Percentiles rank a stretch among this genome's conserved stretches.
Evolutionary conservation across 2,329 filamentous ascomycete species (phyloP).

Genomic region (Pseudogymnoascus sp.): DNA sequence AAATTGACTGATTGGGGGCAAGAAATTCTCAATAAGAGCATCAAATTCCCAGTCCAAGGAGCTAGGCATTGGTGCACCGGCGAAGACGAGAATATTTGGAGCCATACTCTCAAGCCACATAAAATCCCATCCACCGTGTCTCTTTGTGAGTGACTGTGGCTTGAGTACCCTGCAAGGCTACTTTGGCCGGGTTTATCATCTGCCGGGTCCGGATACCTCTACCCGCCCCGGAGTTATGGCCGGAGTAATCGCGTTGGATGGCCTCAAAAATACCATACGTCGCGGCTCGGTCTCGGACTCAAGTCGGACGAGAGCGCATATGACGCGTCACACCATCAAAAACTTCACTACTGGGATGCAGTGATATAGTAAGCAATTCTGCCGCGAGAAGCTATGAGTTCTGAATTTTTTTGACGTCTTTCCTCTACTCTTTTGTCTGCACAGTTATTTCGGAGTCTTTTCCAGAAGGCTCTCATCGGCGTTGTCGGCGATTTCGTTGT

Average conservation of each 20-base stretch:
- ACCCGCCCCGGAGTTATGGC: neutral
- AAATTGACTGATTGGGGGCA: slow-evolving; percentile 35
- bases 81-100: slow-evolving; percentile 39
- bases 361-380: neutral
- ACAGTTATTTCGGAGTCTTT: neutral
- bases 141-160: neutral
- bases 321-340: neutral
- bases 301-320: neutral
- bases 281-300: slow-evolving; percentile 6
- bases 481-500: neutral
- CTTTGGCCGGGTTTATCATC: neutral
- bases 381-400: neutral
- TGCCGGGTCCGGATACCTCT: neutral
- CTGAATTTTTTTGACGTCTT: neutral
- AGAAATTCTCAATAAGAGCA: slow-evolving; percentile 43
- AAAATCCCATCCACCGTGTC: neutral
- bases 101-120: slow-evolving; percentile 17
- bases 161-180: neutral
- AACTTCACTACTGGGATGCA: neutral
- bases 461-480: neutral
- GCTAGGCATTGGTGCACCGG: slow-evolving; percentile 52
- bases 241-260: neutral
- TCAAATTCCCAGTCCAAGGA: slow-evolving; percentile 48
- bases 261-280: neutral
- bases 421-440: neutral